Base-by-base conservation (phyloP, 1,284 basidiomycete species). In the Leccinum pachyderme region DNA sequence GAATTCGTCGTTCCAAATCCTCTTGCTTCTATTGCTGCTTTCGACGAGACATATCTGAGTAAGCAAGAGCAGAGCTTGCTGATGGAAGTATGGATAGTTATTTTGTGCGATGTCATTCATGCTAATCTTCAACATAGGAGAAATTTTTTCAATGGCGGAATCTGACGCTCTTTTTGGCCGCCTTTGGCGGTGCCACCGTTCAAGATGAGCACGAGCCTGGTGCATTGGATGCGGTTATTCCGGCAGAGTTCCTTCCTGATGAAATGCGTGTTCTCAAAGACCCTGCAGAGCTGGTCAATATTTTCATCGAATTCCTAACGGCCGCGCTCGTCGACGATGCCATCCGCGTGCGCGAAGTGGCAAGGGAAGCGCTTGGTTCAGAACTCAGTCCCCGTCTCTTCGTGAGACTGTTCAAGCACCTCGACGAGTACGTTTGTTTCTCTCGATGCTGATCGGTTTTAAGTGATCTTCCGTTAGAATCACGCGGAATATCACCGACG, bases 131-230 rank as follows among this genome's bases (percentile, higher is more conserved):
- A 58, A 49, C 57, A 9, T 63, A 91, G 86, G 91, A 93, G 18
- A 81, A 86, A 58, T 82, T 86, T 43, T 81, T 80, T 41, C 85
- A 93, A 61, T 97, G 94, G 94, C 89, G 93, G 66, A 94, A 96
- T 69, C 76, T 93, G 24, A 88, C 91, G 0, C 76, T 93, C 28
- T 92, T 91, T 70, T 73, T 96, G 43, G 84, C 90, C 15, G 83
- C 91, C 1, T 82, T 90, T 27, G 86, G 89, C 37, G 86, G 87
- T 2, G 78, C 84, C 5, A 91, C 87, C 59, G 72, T 83, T 12
- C 75, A 77, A 47, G 83, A 84, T 22, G 72, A 75, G 28, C 75
- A 78, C 50, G 77, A 83, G 52, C 67, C 77, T 39, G 67, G 71
- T 11, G 73, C 78, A 24, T 72, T 93, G 8, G 73, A 79, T 7